Evolutionary conservation across 306 rosid species (phyloP).

Genomic region (Pyrus communis): DNA sequence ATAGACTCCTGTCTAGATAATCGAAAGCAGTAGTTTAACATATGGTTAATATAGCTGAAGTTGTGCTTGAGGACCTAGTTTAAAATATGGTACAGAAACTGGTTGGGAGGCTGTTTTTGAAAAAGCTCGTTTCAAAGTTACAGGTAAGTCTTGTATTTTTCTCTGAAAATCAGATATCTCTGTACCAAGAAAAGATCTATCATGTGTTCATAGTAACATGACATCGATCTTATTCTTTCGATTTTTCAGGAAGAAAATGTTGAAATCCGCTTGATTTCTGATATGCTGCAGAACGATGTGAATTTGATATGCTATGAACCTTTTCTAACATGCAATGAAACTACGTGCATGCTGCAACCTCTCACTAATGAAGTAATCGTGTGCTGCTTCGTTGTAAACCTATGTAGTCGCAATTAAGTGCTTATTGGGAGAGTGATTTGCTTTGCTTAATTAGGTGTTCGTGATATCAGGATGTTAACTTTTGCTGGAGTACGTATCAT

Average conservation of each 20-base stretch:
- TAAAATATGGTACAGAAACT: not conserved
- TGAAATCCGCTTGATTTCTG: slow-evolving; percentile 15
- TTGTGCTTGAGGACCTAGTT: too few species aligned
- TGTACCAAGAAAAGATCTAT: too few species aligned
- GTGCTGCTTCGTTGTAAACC: too few species aligned
- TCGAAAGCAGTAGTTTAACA: not conserved
- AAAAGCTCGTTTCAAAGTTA: slow-evolving; percentile 24
- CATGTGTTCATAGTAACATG: too few species aligned
- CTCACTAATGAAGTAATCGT: too few species aligned
- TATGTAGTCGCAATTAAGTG: too few species aligned
- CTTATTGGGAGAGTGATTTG: too few species aligned
- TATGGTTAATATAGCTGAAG: not conserved
- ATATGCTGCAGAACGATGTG: slow-evolving; percentile 31
- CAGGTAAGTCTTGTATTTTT: slow-evolving; percentile 7
- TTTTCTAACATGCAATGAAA: too few species aligned
- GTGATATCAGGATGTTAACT: too few species aligned
- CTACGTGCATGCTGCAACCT: too few species aligned
- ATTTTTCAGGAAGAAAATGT: slow-evolving; percentile 14
- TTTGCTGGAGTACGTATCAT: too few species aligned
- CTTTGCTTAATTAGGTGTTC: not conserved
- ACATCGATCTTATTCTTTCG: not conserved
- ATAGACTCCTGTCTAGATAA: not conserved
- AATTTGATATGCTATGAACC: slow-evolving; percentile 16
- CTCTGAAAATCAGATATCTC: too few species aligned
- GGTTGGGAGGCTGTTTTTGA: slow-evolving; percentile 22